Conservation (phyloP, 768 basidiomycete genomes). For the Boletus eberwhitei region DNA sequence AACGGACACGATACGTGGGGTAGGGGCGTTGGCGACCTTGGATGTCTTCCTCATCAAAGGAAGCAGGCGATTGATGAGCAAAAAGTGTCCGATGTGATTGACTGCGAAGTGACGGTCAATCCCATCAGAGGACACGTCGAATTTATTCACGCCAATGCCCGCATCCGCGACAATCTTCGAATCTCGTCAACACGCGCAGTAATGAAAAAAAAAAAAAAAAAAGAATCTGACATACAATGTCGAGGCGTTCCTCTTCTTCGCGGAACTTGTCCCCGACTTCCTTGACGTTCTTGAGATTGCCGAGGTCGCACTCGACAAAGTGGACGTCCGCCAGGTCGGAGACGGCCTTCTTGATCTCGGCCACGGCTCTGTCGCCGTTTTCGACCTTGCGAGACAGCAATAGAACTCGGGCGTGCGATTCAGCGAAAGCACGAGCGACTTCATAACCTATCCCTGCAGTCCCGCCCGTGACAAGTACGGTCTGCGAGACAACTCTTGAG, state of each 20-base stretch:
- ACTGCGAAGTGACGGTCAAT: neutral
- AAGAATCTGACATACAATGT: neutral
- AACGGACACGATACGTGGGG: conserved; percentile 1
- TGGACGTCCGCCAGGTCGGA: neutral
- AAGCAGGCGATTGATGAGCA: neutral
- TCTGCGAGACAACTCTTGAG: neutral
- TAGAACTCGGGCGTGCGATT: neutral
- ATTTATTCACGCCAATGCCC: neutral
- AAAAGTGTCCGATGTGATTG: neutral
- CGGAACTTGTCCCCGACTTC: neutral
- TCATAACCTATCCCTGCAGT: neutral
- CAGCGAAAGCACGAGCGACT: neutral
- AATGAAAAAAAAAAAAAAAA: too few relatives aligned
- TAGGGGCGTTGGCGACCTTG: neutral
- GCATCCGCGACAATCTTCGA: neutral
- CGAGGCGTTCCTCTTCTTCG: neutral
- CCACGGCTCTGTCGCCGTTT: neutral
- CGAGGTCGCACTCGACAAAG: neutral
- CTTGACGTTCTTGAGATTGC: neutral
- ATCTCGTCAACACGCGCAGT: neutral
- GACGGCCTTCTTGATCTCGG: conserved; percentile 1
- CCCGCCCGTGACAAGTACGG: neutral
- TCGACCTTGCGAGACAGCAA: neutral
- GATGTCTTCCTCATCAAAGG: conserved; percentile 1
- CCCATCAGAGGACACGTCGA: neutral